Evolutionary conservation across 1,284 basidiomycete species (phyloP).

Genomic region (Puccinia brachypodii): DNA sequence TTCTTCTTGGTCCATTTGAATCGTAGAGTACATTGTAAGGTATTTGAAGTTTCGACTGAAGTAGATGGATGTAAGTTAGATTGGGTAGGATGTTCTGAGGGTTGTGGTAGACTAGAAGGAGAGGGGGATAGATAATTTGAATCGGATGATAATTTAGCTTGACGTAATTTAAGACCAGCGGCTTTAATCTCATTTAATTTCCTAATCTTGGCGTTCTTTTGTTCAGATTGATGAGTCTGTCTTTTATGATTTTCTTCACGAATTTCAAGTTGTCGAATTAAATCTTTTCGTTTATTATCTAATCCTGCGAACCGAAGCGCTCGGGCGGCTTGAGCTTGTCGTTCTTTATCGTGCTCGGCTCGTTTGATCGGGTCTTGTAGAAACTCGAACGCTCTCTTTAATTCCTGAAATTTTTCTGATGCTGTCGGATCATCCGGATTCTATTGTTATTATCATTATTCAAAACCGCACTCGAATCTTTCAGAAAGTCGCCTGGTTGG

Average conservation of each 20-base stretch:
- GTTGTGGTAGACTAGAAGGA: not conserved
- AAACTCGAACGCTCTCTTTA: constrained; percentile 33
- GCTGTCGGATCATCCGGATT: constrained; percentile 42
- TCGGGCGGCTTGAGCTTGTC: constrained; percentile 17
- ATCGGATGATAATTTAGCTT: constrained; percentile 22
- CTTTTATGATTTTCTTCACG: constrained; percentile 27
- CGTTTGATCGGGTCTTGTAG: constrained; percentile 39
- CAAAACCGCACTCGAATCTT: not conserved
- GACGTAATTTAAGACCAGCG: constrained; percentile 15
- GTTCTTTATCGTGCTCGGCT: constrained; percentile 30
- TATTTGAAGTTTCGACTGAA: not conserved
- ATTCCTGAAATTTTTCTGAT: constrained; percentile 36
- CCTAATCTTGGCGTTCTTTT: constrained; percentile 18
- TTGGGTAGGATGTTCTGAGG: not conserved
- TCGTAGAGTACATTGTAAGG: constrained; percentile 1
- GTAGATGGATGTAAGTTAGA: not conserved
- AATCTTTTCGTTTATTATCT: constrained; percentile 28
- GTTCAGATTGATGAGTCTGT: not conserved
- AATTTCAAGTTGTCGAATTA: constrained; percentile 11
- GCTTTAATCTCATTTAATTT: constrained; percentile 44
- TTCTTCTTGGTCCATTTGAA: constrained; percentile 42
- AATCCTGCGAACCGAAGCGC: constrained; percentile 1
- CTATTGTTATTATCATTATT: not conserved
- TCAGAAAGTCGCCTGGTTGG: not conserved
- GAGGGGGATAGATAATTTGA: not conserved